Percentiles rank a stretch among this genome's conserved stretches.
phyloP scores from a whole-genome alignment of 2,329 filamentous ascomycete genomes.

The Fusarium tanahbumbuense region DNA sequence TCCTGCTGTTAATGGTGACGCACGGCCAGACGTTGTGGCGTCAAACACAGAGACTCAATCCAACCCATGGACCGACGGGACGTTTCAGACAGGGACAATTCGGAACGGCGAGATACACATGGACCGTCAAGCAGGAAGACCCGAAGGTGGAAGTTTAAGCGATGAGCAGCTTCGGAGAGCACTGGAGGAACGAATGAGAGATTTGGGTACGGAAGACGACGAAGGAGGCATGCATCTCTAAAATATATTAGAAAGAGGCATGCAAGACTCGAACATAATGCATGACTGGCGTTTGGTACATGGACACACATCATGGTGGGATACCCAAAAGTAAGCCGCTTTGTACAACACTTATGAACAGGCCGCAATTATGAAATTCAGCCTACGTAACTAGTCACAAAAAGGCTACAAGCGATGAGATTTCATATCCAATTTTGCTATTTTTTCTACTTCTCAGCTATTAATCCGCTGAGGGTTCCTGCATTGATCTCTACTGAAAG shows the following conservation, averaged over 20 bases:
- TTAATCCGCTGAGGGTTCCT: slow-evolving; percentile 26
- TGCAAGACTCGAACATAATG: slow-evolving; percentile 13
- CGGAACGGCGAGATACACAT: slow-evolving; percentile 62
- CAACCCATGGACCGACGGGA: slow-evolving; percentile 71
- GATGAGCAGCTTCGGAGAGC: slow-evolving; percentile 70
- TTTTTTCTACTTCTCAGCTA: slow-evolving; percentile 39
- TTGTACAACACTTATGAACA: not conserved
- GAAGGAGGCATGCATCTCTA: slow-evolving; percentile 73
- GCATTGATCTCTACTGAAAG: slow-evolving; percentile 18
- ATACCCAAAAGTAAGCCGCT: slow-evolving; percentile 38
- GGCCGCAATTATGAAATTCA: not conserved
- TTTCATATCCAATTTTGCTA: slow-evolving; percentile 38
- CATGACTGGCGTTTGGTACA: slow-evolving; percentile 45
- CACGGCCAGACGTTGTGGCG: slow-evolving; percentile 5
- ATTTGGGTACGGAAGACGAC: slow-evolving; percentile 56
- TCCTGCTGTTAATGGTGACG: slow-evolving; percentile 34
- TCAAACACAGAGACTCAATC: slow-evolving; percentile 39
- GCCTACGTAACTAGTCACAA: slow-evolving; percentile 4
- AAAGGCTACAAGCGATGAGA: not conserved
- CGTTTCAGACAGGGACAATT: slow-evolving; percentile 70
- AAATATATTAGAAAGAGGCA: slow-evolving; percentile 2
- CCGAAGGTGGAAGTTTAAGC: slow-evolving; percentile 60
- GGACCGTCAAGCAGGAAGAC: slow-evolving; percentile 48
- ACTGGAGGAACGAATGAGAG: slow-evolving; percentile 66
- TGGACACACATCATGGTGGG: slow-evolving; percentile 29